Evolutionary conservation across 306 rosid genomes (phyloP), one percentile per base, ranked within the genome.

Genomic region (Quercus aquifolioides): DNA sequence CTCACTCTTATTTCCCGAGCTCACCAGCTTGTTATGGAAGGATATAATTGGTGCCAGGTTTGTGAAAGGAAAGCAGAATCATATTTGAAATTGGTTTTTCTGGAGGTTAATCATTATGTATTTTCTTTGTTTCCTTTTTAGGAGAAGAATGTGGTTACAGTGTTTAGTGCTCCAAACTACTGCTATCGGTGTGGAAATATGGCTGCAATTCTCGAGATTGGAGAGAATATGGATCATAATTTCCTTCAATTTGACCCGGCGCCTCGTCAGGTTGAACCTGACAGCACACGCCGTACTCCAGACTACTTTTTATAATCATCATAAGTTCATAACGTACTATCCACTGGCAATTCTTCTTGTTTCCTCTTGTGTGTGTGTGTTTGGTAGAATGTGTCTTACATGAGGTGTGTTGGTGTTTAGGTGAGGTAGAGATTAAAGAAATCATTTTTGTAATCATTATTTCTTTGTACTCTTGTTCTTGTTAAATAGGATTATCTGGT

Each of bases 11-110:
- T 89, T 49, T 89, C 92, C 41, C 82, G 90, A 82, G 92, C 90
- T 21, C 89, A 84, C 84, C 90, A 89, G 75, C 92, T 86, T 78
- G 87, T 84, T 46, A 86, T 89, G 92, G 92, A 89, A 73, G 92
- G 90, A 52, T 86, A 82, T 79, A 89, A 86, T 72, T 89, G 86
- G 89, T 79, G 87, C 80, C 90, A 89, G 92, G 89, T 88, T 76
- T 56, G 85, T 72, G 25, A 74, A 64, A 35, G 65, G 28, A 33
- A 59, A 20, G 76, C 55, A 35, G 25, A 76, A 15, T 30, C 33
- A 23, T 41, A 3, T 59, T 78, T 80, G 13, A 23, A 12, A 65
- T 26, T 63, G 5, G 68, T 72, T 54, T 52, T 73, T 72, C 62
- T 18, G 26, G 43, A 35, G 81, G 81, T 69, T 51, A 38, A 38